A percentile compares a stretch with the other conserved stretches of the same genome.
These are phyloP conservation scores for Phaeophleospora eucalypticola DNA, from an alignment of 2,329 filamentous ascomycete genomes.

Conservation along the genomic window DNA sequence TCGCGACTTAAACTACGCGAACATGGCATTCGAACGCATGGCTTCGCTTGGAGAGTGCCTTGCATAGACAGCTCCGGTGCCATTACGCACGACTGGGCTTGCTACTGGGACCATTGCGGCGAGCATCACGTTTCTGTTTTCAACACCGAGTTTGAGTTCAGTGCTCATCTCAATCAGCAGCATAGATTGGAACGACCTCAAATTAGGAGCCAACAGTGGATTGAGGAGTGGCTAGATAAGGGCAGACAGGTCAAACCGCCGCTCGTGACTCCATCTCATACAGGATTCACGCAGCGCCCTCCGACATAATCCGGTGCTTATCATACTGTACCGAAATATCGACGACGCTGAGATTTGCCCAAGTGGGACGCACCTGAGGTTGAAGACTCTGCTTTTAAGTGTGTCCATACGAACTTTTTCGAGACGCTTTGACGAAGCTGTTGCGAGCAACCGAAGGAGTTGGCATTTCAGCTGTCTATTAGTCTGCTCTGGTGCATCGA, in stretches of 20 bases:
- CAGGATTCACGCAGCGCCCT: background rate
- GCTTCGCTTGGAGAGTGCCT: constrained; percentile 3
- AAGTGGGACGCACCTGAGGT: too few relatives aligned
- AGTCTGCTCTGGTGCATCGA: too few relatives aligned
- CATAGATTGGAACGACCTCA: background rate
- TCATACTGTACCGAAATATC: too few relatives aligned
- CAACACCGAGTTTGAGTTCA: background rate
- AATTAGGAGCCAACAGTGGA: background rate
- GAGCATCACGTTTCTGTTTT: constrained; percentile 1
- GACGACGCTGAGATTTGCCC: too few relatives aligned
- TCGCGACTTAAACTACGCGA: constrained; percentile 2
- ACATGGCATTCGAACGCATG: constrained; percentile 3
- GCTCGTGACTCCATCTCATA: background rate
- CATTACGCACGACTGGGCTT: background rate
- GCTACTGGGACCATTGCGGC: constrained; percentile 7
- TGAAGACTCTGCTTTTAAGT: background rate
- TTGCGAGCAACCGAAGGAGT: background rate
- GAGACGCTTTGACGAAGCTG: background rate
- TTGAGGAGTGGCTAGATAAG: constrained; percentile 7
- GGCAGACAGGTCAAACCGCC: background rate
- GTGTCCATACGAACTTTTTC: background rate
- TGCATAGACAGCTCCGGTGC: background rate
- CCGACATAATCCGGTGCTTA: background rate
- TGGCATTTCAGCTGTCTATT: background rate
- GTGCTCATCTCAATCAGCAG: background rate